Base-by-base conservation (phyloP, 1,139 yeast genomes). In the Candida smagusa region DNA sequence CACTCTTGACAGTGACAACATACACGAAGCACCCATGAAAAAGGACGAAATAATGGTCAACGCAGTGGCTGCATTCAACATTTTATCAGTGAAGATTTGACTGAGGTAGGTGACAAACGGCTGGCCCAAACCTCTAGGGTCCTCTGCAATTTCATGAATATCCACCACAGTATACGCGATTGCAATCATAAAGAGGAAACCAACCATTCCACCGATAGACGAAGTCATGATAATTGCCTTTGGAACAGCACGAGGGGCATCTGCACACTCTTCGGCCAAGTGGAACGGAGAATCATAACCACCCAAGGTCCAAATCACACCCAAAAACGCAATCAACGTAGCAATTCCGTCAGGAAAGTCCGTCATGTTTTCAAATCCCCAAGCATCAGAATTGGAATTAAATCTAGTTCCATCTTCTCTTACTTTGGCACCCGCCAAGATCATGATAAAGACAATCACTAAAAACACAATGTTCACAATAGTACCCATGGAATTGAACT, bases 281-380 rank as follows among this genome's bases (percentile, higher is more conserved):
- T 83, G 89, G 66, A 81, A 82, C 0, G 89, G 85, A 12, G 85
- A 75, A 54, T 83, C 90, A 51, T 79, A 82, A 13, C 89, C 89
- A 33, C 84, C 74, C 84, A 82, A 81, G 26, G 84, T 78, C 89
- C 89, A 83, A 51, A 81, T 78, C 36, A 76, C 81, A 22, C 87
- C 82, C 52, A 80, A 61, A 55, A 81, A 81, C 12, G 79, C 67
- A 72, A 78, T 68, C 42, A 81, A 61, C 54, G 81, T 65, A 22
- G 84, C 72, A 33, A 80, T 66, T 35, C 89, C 89, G 38, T 68
- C 65, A 4, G 87, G 84, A 73, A 79, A 83, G 13, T 80, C 87
- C 7, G 87, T 79, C 46, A 72, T 76, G 58, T 82, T 82, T 32
- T 70, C 61, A 33, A 79, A 66, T 1, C 46, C 38, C 87, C 87